Evolutionary conservation across 108 stramenopile species (phyloP), one percentile per base, ranked within the genome.

Genomic region (Pelagomonas calceolata): DNA sequence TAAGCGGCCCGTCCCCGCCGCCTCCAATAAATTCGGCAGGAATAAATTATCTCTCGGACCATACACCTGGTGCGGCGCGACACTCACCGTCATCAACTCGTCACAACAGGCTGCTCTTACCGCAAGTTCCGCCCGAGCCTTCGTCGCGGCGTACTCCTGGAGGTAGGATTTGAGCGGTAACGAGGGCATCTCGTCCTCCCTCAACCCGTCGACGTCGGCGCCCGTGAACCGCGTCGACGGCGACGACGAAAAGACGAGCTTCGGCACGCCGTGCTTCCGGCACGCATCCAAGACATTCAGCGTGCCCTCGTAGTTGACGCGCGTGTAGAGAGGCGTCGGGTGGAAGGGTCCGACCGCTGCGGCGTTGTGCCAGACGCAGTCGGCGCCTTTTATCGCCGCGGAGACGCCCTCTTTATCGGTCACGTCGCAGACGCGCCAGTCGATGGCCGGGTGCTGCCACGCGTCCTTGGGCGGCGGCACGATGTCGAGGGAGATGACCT

Each of bases 41-140:
- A 98, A 95, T 32, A 98, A 83, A 34, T 81, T 74, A 70, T 92
- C 94, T 71, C 91, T 82, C 14, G 94, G 94, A 0, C 97, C 97
- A 67, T 98, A 98, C 0, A 98, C 89, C 80, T 98, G 97, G 74
- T 98, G 97, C 30, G 97, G 97, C 26, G 95, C 93, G 0, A 98
- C 94, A 31, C 91, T 82, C 36, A 92, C 81, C 30, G 97, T 98
- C 66, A 87, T 71, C 39, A 95, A 82, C 18, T 76, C 79, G 75
- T 66, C 66, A 36, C 73, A 73, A 72, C 88, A 89, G 18, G 88
- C 91, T 63, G 82, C 81, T 15, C 73, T 36, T 0, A 93, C 81
- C 14, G 85, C 91, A 64, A 79, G 73, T 84, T 98, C 97, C 5
- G 85, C 97, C 79, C 82, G 75, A 37, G 95, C 97, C 82, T 98